Conservation (phyloP, 306 rosid species). For the Trifolium subterraneum region DNA sequence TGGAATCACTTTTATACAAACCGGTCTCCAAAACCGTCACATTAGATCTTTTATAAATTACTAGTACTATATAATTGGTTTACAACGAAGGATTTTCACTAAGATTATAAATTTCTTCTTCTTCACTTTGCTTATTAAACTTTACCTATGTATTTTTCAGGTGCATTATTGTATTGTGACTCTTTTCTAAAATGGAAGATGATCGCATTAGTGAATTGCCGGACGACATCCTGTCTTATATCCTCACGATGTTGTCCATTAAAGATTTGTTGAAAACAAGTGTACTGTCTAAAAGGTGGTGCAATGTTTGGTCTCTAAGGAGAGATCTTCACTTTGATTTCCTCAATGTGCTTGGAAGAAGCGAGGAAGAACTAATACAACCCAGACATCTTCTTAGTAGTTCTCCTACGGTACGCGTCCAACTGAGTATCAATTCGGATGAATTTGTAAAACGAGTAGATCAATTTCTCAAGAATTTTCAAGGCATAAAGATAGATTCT, state of each 20-base stretch:
- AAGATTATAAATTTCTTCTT: too few relatives aligned
- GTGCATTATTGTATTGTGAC: too few relatives aligned
- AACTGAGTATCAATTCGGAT: not conserved
- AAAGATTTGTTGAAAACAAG: conserved; percentile 16
- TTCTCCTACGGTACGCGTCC: fast-evolving
- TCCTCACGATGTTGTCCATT: not conserved
- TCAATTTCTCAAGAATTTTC: not conserved
- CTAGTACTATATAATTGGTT: too few relatives aligned
- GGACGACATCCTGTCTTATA: not conserved
- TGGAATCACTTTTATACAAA: too few relatives aligned
- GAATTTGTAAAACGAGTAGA: not conserved
- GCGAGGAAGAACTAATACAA: not conserved
- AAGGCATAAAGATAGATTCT: not conserved
- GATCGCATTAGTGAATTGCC: not conserved
- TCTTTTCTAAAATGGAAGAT: too few relatives aligned
- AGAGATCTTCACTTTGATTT: conserved; percentile 17
- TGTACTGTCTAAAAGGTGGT: conserved; percentile 1
- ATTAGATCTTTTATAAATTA: too few relatives aligned
- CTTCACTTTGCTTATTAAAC: too few relatives aligned
- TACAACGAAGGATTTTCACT: too few relatives aligned
- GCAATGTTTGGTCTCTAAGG: not conserved
- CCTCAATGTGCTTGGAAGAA: not conserved
- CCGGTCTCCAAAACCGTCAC: too few relatives aligned
- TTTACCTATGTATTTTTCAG: too few relatives aligned
- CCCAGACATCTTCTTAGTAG: not conserved